phyloP scores from a whole-genome alignment of 768 basidiomycete genomes.

The Cyclocybe aegerita region DNA sequence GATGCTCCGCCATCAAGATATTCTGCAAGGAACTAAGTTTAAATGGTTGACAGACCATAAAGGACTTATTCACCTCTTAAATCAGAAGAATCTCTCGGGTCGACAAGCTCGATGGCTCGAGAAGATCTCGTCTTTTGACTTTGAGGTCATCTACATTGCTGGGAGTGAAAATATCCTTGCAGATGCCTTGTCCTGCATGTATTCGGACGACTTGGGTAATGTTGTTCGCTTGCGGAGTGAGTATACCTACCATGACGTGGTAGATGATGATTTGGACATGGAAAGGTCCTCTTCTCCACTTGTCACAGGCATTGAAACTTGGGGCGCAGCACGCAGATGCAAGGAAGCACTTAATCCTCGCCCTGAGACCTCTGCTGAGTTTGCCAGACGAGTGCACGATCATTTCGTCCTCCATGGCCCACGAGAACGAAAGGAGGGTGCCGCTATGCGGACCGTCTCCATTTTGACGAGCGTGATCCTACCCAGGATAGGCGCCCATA shows the following conservation, averaged over 20 bases:
- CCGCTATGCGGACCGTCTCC: too few species aligned
- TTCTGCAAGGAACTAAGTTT: conserved; percentile 28
- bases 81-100: conserved; percentile 27
- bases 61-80: conserved; percentile 21
- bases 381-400: conserved; percentile 16
- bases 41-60: conserved; percentile 27
- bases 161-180: conserved; percentile 30
- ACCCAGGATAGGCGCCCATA: too few species aligned
- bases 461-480: too few species aligned
- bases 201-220: conserved; percentile 16
- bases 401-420: conserved; percentile 27
- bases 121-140: conserved; percentile 16
- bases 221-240: conserved; percentile 14
- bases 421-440: conserved; percentile 21
- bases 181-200: conserved; percentile 26
- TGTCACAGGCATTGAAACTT: conserved; percentile 1
- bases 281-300: not conserved
- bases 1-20: conserved; percentile 23
- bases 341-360: conserved; percentile 8
- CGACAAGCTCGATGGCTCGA: conserved; percentile 36
- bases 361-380: conserved; percentile 17
- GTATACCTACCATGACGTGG: conserved; percentile 19
- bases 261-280: conserved; percentile 6
- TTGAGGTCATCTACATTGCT: conserved; percentile 13
- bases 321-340: not conserved